These are phyloP conservation scores for Mrakia blollopis DNA, from an alignment of 768 basidiomycete genomes.

Conservation along the genomic window DNA sequence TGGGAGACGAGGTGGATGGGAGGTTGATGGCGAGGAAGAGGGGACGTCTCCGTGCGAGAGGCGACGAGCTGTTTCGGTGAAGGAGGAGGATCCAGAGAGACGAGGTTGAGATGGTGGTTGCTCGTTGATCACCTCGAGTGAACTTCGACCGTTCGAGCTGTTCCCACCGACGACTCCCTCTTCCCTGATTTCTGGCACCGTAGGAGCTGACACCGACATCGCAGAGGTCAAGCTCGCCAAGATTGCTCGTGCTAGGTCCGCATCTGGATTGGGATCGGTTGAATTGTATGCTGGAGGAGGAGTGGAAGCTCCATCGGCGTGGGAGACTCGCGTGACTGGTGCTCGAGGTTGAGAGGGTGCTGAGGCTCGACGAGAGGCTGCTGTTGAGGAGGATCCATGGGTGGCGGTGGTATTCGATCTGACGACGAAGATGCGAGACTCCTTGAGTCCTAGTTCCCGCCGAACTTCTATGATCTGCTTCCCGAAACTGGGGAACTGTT, in stretches of 20 bases:
- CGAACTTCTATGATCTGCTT: conserved; percentile 7
- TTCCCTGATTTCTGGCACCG: background rate
- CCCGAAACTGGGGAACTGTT: no score
- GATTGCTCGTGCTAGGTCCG: conserved; percentile 21
- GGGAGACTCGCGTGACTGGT: conserved; percentile 4
- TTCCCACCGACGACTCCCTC: background rate
- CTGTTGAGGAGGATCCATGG: background rate
- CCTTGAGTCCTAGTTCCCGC: conserved; percentile 6
- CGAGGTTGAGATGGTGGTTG: background rate
- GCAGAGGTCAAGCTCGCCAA: conserved; percentile 7
- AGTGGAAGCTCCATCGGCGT: background rate
- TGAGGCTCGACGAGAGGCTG: background rate
- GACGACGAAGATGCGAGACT: conserved; percentile 9
- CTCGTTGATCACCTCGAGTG: background rate
- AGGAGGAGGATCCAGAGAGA: background rate
- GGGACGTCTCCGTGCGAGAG: background rate
- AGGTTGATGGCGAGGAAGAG: background rate
- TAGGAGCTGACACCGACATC: background rate
- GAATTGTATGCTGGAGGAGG: conserved; percentile 23
- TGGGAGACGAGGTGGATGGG: background rate
- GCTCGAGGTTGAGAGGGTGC: background rate
- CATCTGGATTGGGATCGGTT: conserved; percentile 17
- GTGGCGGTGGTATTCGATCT: background rate
- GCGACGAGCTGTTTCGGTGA: background rate
- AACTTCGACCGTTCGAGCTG: background rate